Base-by-base conservation (phyloP, 2,329 filamentous ascomycete species). In the Cordyceps tenuipes region DNA sequence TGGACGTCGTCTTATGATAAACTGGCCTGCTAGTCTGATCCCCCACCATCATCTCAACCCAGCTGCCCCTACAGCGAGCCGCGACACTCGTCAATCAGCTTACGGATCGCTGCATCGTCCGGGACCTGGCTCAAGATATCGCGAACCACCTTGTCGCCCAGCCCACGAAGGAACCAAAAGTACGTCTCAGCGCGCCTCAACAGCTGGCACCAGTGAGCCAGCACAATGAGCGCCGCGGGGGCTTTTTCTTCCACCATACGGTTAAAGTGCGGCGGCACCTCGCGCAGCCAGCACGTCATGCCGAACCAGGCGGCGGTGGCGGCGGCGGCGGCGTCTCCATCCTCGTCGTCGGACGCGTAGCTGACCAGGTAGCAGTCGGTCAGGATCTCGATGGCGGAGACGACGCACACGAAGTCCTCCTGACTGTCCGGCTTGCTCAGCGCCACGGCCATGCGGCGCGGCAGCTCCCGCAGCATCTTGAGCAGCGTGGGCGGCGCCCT, bases 371-470 rank as follows among this genome's bases (percentile, higher is more conserved):
- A 55, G 26, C 52, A 55, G 26, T 55, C 52, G 8, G 15, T 34
- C 21, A 55, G 41, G 17, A 46, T 55, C 39, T 55, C 52, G 43
- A 55, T 55, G 52, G 52, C 52, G 2, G 52, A 55, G 5, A 55
- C 52, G 17, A 55, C 52, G 15, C 26, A 9, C 0, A 55, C 39
- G 15, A 55, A 41, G 52, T 55, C 52, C 17, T 44, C 52, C 2
- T 34, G 52, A 9, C 52, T 55, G 15, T 55, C 52, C 21, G 52
- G 52, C 52, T 55, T 55, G 52, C 23, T 46, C 17, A 55, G 23
- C 6, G 52, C 52, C 41, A 46, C 39, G 5, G 39, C 52, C 52
- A 55, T 55, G 41, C 52, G 41, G 17, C 46, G 46, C 23, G 52
- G 52, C 52, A 55, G 41, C 41, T 55, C 52, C 5, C 52, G 52